Percentiles rank a stretch among this genome's conserved stretches.
Conservation (phyloP, 495 filamentous ascomycete genomes). For the Penicillium alfredii region DNA sequence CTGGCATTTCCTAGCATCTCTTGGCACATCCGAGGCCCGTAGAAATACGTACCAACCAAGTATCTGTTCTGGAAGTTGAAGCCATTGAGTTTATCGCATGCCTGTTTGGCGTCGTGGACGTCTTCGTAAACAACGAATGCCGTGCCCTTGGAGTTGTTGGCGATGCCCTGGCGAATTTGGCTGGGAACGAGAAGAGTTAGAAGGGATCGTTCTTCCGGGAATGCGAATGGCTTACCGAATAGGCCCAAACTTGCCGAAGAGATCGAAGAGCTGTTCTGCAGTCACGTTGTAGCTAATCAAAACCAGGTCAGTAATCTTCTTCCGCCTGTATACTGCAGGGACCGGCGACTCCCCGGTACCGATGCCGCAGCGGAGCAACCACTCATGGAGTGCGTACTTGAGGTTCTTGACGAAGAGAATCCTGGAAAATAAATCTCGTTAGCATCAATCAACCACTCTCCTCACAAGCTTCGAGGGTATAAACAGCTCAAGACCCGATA, state of each 20-base stretch:
- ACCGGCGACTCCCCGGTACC: too few relatives aligned
- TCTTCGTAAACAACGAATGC: constrained; percentile 99
- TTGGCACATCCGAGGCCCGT: too few relatives aligned
- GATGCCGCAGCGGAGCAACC: too few relatives aligned
- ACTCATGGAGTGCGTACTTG: constrained; percentile 60
- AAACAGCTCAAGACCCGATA: too few relatives aligned
- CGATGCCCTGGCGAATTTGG: constrained; percentile 97
- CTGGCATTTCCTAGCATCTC: neutral
- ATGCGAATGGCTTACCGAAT: constrained; percentile 60
- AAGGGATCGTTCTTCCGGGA: neutral
- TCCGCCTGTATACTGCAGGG: too few relatives aligned
- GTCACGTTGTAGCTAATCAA: constrained; percentile 82
- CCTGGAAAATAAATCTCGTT: constrained; percentile 39
- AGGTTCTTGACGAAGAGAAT: constrained; percentile 98
- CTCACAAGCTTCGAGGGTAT: too few relatives aligned
- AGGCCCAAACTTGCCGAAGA: constrained; percentile 91
- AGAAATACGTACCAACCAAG: constrained; percentile 78
- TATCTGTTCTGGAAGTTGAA: constrained; percentile 99
- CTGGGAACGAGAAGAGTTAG: constrained; percentile 45
- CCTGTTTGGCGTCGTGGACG: constrained; percentile 97
- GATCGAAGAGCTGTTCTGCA: constrained; percentile 86
- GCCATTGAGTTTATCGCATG: constrained; percentile 98
- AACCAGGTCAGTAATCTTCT: constrained; percentile 10
- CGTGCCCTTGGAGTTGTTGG: constrained; percentile 94
- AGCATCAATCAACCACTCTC: constrained; percentile 18